Evolutionary conservation across 2,329 filamentous ascomycete genomes (phyloP).

Genomic region (Emmonsiellopsis sp.): DNA sequence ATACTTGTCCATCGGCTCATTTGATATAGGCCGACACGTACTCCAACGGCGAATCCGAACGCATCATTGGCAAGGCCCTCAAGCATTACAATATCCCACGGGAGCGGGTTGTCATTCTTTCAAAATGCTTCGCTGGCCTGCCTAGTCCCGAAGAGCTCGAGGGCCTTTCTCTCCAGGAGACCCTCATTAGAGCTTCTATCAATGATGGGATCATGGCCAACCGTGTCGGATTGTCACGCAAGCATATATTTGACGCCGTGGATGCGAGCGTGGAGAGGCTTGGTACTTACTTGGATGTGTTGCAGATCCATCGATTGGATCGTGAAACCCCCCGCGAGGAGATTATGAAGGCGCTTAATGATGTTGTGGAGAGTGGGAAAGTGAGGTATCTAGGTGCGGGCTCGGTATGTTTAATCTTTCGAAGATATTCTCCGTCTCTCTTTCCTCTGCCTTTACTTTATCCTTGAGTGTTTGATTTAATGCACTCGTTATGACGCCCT

Average conservation of each 20-base stretch:
- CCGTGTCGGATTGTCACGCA: slow-evolving; percentile 46
- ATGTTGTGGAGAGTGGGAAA: slow-evolving; percentile 36
- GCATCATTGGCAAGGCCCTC: slow-evolving; percentile 57
- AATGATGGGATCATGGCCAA: slow-evolving; percentile 25
- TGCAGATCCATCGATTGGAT: slow-evolving; percentile 45
- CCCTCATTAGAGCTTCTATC: too few species aligned
- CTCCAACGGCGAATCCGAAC: slow-evolving; percentile 53
- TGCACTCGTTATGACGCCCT: background rate
- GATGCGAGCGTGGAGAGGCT: slow-evolving; percentile 45
- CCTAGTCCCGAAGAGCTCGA: slow-evolving; percentile 1
- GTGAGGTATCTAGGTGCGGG: slow-evolving; percentile 32
- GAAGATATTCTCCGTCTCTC: slow-evolving; percentile 1
- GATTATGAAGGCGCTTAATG: slow-evolving; percentile 42
- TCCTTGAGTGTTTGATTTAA: background rate
- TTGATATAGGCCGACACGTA: slow-evolving; percentile 27
- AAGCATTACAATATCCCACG: slow-evolving; percentile 57
- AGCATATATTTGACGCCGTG: slow-evolving; percentile 57
- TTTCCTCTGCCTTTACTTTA: background rate
- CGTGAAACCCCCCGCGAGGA: slow-evolving; percentile 43
- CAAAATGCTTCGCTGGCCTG: slow-evolving; percentile 45
- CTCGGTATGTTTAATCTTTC: slow-evolving; percentile 14
- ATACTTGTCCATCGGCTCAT: too few species aligned
- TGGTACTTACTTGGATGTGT: slow-evolving; percentile 47
- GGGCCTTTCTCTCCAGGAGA: background rate
- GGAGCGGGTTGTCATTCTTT: slow-evolving; percentile 54